Percentiles rank a stretch among this genome's conserved stretches.
Evolutionary conservation across 2,329 filamentous ascomycete genomes (phyloP).

Genomic region (Cordyceps farinosa): DNA sequence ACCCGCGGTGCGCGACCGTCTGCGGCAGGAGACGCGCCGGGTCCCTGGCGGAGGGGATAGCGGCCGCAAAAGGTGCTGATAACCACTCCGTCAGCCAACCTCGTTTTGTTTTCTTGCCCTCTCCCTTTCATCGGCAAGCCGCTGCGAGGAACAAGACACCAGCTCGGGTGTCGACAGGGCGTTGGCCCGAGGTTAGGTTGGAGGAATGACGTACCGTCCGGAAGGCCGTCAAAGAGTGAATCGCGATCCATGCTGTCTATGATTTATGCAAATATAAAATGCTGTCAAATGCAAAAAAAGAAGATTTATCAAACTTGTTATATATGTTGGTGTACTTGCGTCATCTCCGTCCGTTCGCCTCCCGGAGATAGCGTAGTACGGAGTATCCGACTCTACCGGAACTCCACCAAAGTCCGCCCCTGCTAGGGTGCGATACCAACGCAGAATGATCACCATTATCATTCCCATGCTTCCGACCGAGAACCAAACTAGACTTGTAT

Average conservation of each 20-base stretch:
- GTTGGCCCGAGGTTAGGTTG: background rate
- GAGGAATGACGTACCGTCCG: background rate
- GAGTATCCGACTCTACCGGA: background rate
- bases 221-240: conserved; percentile 1
- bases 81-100: background rate
- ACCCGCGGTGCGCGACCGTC: conserved; percentile 74
- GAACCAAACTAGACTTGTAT: too few relatives aligned
- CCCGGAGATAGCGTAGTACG: background rate
- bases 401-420: background rate
- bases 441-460: background rate
- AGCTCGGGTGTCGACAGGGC: background rate
- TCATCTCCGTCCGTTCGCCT: background rate
- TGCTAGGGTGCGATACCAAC: background rate
- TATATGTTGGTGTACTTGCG: background rate
- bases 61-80: conserved; percentile 33
- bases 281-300: too few relatives aligned
- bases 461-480: too few relatives aligned
- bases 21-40: conserved; percentile 51
- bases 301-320: background rate
- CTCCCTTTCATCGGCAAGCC: background rate
- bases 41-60: conserved; percentile 28
- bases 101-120: background rate
- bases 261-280: background rate
- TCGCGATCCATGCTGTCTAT: background rate
- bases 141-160: background rate